These are phyloP conservation scores for Monosporascus sp. DNA, from an alignment of 2,329 filamentous ascomycete genomes.

Conservation along the genomic window DNA sequence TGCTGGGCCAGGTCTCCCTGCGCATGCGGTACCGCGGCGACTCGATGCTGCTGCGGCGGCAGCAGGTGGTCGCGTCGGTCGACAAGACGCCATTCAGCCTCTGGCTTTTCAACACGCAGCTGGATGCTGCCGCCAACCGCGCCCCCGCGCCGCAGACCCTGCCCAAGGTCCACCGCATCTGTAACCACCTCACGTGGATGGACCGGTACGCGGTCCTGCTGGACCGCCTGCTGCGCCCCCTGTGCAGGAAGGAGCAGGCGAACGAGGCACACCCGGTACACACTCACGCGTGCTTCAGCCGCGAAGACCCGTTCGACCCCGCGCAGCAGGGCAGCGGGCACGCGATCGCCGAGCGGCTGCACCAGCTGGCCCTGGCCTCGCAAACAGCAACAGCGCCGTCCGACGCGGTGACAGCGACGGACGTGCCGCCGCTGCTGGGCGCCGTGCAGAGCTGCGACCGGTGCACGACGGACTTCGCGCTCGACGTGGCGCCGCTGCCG, in stretches of 20 bases:
- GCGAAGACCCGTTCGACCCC: slow-evolving; percentile 6
- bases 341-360: slow-evolving; percentile 12
- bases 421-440: slow-evolving; percentile 9
- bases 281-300: slow-evolving; percentile 9
- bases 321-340: slow-evolving; percentile 13
- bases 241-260: slow-evolving; percentile 6
- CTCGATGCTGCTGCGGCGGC: slow-evolving; percentile 11
- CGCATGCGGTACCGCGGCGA: slow-evolving; percentile 15
- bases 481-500: slow-evolving; percentile 14
- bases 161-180: slow-evolving; percentile 10
- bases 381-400: not conserved
- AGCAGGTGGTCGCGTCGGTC: slow-evolving; percentile 16
- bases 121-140: slow-evolving; percentile 1
- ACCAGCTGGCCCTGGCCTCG: slow-evolving; percentile 2
- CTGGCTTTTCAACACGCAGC: slow-evolving; percentile 13
- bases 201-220: slow-evolving; percentile 5
- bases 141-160: not conserved
- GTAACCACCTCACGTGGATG: slow-evolving; percentile 15
- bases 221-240: slow-evolving; percentile 3
- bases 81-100: slow-evolving; percentile 15
- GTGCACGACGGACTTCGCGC: slow-evolving; percentile 17
- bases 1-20: slow-evolving; percentile 13
- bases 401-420: slow-evolving; percentile 3
- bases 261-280: not conserved
- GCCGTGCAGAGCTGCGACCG: slow-evolving; percentile 11